Evolutionary conservation across 192 early-diverging fungal genomes (phyloP), one percentile per base, ranked within the genome.

Genomic region (Phlyctochytrium arcticum): DNA sequence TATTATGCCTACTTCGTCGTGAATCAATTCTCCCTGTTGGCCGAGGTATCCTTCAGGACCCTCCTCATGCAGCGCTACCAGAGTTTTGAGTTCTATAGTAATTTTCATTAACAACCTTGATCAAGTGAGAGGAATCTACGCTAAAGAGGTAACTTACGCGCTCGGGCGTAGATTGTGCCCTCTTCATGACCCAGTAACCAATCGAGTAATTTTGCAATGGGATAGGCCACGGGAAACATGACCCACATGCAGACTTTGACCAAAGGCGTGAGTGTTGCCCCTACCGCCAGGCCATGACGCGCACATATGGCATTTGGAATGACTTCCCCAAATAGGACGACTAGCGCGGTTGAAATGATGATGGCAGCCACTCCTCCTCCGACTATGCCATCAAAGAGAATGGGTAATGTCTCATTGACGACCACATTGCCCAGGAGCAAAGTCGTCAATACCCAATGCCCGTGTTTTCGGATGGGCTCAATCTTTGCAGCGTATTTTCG

Each of bases 381-480:
- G 46, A 72, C 55, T 3, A 92, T 79, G 12, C 82, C 83, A 61
- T 94, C 85, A 57, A 92, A 80, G 58, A 95, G 78, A 59, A 95
- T 91, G 5, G 92, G 92, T 60, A 95, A 77, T 9, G 69, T 65
- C 31, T 99, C 96, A 75, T 99, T 99, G 36, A 97, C 85, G 33
- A 99, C 78, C 2, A 94, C 94, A 75, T 99, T 99, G 10, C 88
- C 89, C 39, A 99, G 68, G 12, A 99, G 72, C 32, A 99, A 71
- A 9, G 95, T 96, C 1, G 95, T 93, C 27, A 99, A 75, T 8
- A 99, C 86, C 92, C 94, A 92, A 63, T 97, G 95, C 2, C 85
- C 87, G 71, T 93, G 88, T 75, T 89, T 91, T 32, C 94, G 79
- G 57, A 95, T 87, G 23, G 94, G 94, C 67, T 83, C 80, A 60